Evolutionary conservation across 139 green algal genomes (phyloP), one percentile per base, ranked within the genome.

Genomic region (Chlorella sp.): DNA sequence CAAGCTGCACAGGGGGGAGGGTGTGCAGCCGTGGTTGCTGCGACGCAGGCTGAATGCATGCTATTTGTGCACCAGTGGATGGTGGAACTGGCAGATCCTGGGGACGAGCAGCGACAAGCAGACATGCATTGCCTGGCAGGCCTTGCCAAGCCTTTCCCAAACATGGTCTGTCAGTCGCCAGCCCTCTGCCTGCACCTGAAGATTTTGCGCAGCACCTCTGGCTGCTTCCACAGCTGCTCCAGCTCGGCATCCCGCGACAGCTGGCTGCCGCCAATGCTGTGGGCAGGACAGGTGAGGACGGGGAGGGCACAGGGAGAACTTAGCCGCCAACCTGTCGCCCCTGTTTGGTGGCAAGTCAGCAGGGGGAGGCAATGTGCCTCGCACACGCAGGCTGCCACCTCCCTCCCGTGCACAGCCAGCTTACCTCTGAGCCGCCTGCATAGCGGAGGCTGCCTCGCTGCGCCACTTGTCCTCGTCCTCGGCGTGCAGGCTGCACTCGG

Each of bases 381-480:
- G 38, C 18, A 55, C 69, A 20, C 11, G 21, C 36, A 30, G 20
- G 1, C 28, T 30, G 17, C 69, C 25, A 26, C 1, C 44, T 9
- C 6, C 44, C 6, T 9, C 44, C 44, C 9, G 44, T 51, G 44
- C 69, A 56, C 5, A 1, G 21, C 5, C 38, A 36, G 69, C 74
- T 9, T 38, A 82, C 76, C 76, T 71, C 36, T 73, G 26, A 6
- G 76, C 60, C n/a, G 56, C 76, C 15, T 60, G 36, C 26, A 82
- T n/a, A 13, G 21, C 30, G 5, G 76, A 39, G 32, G 23, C 20
- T 3, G 57, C 76, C 25, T 57, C 7, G 57, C 60, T 38, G 6
- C 41, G 25, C 76, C 76, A 82, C 57, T 67, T 56, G 76, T 82
- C 76, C 38, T 82, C 76, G 0, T 34, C 76, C 20, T 69, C 76